Conservation (phyloP, 2,329 filamentous ascomycete species). For the Phaeosphaeriaceae sp. region DNA sequence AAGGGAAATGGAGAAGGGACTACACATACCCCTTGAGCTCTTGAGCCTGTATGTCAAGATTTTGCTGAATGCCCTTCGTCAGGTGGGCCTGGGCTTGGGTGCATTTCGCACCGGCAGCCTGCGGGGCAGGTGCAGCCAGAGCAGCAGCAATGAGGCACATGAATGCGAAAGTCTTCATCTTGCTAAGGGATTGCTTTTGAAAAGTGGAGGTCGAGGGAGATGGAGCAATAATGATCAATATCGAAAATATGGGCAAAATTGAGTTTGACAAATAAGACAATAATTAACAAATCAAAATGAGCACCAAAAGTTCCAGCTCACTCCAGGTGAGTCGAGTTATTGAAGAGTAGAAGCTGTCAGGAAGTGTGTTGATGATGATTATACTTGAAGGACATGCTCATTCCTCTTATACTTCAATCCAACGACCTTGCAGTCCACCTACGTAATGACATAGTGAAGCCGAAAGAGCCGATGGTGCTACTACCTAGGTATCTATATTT, state of each 20-base stretch:
- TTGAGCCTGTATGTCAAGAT: conserved; percentile 28
- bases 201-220: too few relatives aligned
- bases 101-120: background rate
- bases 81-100: conserved; percentile 7
- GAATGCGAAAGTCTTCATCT: conserved; percentile 15
- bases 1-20: too few relatives aligned
- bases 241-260: too few relatives aligned
- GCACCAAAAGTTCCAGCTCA: background rate
- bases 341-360: background rate
- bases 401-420: background rate
- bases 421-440: too few relatives aligned
- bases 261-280: background rate
- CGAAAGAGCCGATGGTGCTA: too few relatives aligned
- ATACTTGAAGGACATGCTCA: too few relatives aligned
- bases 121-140: conserved; percentile 1
- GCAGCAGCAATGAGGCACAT: conserved; percentile 4
- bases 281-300: background rate
- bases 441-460: too few relatives aligned
- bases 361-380: background rate
- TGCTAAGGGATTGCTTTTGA: background rate
- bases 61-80: conserved; percentile 22
- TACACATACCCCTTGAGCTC: conserved; percentile 23
- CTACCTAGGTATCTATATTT: background rate
- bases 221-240: too few relatives aligned
- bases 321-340: background rate